Percentiles rank a stretch among this genome's conserved stretches.
phyloP scores from a whole-genome alignment of 768 basidiomycete species.

The Imleria badia region DNA sequence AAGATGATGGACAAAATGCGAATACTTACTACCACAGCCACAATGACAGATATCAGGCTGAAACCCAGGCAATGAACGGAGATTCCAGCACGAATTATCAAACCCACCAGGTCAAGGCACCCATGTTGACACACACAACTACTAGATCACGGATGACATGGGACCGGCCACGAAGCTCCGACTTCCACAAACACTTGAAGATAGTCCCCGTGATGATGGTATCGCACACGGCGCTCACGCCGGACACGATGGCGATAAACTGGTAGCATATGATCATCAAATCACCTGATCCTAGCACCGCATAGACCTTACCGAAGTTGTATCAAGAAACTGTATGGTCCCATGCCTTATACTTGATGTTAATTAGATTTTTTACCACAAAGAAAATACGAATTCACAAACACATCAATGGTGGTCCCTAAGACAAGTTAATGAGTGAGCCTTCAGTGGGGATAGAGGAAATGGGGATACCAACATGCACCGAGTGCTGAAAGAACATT shows the following conservation, averaged over 20 bases:
- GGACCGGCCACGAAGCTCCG: conserved; percentile 4
- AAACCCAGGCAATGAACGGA: neutral
- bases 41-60: conserved; percentile 10
- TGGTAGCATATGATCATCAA: neutral
- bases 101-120: conserved; percentile 12
- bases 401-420: conserved; percentile 5
- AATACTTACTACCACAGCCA: conserved; percentile 7
- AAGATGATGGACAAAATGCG: fast-evolving
- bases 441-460: neutral
- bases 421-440: neutral
- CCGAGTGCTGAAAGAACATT: conserved; percentile 4
- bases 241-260: conserved; percentile 6
- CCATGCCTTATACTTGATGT: neutral
- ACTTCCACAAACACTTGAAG: conserved; percentile 12
- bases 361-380: neutral
- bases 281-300: neutral
- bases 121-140: conserved; percentile 15
- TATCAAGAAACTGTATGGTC: conserved; percentile 6
- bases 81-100: too few relatives aligned
- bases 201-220: conserved; percentile 10
- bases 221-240: conserved; percentile 10
- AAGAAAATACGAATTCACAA: neutral
- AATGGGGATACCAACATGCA: conserved; percentile 2
- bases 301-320: conserved; percentile 3
- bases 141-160: conserved; percentile 6